Evolutionary conservation across 1,139 yeast genomes (phyloP).

Genomic region (Saccharomycopsis crataegensis): DNA sequence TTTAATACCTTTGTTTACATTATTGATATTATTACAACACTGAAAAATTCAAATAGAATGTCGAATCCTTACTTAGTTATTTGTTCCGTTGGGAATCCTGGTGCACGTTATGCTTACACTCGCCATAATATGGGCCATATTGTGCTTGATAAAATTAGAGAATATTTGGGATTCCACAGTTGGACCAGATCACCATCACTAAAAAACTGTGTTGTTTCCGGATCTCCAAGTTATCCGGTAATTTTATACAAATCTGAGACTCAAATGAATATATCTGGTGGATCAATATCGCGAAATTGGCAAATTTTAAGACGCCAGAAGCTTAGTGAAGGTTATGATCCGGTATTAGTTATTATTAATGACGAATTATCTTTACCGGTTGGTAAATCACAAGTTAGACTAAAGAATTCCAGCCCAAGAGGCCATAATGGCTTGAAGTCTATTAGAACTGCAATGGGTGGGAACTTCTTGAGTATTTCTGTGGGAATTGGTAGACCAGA

Average conservation of each 20-base stretch:
- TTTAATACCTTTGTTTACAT: too few species aligned
- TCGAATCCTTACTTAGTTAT: conserved; percentile 32
- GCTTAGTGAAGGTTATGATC: conserved; percentile 25
- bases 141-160: conserved; percentile 34
- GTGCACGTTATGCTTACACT: conserved; percentile 48
- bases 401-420: conserved; percentile 49
- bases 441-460: conserved; percentile 38
- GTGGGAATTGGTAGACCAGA: conserved; percentile 71
- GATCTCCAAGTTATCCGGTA: conserved; percentile 19
- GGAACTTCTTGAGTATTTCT: conserved; percentile 42
- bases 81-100: conserved; percentile 78
- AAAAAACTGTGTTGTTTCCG: conserved; percentile 22
- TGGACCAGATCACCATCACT: conserved; percentile 21
- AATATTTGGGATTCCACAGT: conserved; percentile 24
- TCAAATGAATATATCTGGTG: conserved; percentile 68
- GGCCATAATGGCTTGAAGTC: conserved; percentile 80
- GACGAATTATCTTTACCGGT: conserved; percentile 64
- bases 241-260: conserved; percentile 42
- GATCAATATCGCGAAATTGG: conserved; percentile 42
- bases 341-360: conserved; percentile 51
- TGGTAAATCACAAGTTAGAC: conserved; percentile 57
- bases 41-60: not conserved
- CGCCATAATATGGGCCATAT: conserved; percentile 76
- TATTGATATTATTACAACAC: too few species aligned
- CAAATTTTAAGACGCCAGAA: conserved; percentile 28